Evolutionary conservation across 2,329 filamentous ascomycete species (phyloP).

Genomic region (Apiospora marii): DNA sequence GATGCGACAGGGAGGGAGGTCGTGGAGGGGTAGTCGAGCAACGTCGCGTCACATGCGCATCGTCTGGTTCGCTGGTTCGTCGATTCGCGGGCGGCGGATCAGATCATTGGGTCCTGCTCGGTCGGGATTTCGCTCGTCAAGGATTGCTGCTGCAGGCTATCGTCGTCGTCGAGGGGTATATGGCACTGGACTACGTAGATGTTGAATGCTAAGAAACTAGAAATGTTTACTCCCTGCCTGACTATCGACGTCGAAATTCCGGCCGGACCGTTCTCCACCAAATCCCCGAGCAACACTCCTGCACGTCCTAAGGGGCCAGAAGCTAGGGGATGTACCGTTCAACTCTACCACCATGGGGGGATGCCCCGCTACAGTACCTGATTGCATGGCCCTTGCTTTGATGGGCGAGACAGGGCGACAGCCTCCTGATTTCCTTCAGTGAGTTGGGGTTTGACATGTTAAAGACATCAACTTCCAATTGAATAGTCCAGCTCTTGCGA

Average conservation of each 20-base stretch:
- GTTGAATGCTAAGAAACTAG: neutral
- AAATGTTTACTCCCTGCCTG: neutral
- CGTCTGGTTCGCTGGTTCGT: constrained; percentile 32
- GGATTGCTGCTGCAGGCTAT: neutral
- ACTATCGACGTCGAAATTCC: constrained; percentile 15
- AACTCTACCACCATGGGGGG: neutral
- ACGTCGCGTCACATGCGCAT: constrained; percentile 38
- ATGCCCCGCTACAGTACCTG: neutral
- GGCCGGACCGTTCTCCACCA: constrained; percentile 14
- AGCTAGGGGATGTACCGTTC: constrained; percentile 12
- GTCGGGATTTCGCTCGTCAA: neutral
- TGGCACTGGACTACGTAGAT: neutral
- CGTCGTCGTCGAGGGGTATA: neutral
- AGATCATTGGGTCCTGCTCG: neutral
- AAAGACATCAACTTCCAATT: neutral
- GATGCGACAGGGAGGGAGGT: constrained; percentile 34
- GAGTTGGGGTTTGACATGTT: no score
- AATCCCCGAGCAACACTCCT: constrained; percentile 4
- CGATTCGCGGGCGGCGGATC: constrained; percentile 24
- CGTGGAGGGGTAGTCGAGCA: constrained; percentile 33
- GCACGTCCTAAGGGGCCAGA: neutral
- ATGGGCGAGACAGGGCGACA: neutral
- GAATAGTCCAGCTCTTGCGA: neutral
- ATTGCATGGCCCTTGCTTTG: neutral
- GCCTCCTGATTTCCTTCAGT: neutral